These are phyloP conservation scores for Astrothelium subdiscretum DNA, from an alignment of 495 filamentous ascomycete species.

Conservation along the genomic window DNA sequence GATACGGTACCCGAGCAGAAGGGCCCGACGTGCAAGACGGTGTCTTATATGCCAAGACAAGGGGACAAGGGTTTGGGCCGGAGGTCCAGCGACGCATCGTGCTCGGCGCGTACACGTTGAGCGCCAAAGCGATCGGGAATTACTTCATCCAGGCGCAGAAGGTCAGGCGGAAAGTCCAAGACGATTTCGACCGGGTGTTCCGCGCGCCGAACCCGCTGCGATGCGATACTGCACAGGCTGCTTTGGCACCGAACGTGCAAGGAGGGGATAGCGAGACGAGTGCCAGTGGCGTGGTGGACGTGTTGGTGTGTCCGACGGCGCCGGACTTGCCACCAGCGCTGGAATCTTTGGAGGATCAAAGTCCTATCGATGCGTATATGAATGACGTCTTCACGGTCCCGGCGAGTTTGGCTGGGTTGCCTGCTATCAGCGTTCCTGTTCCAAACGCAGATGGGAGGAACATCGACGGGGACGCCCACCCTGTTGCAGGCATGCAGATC, in stretches of 20 bases:
- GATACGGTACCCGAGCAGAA: slow-evolving; percentile 55
- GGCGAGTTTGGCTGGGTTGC: slow-evolving; percentile 82
- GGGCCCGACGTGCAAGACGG: slow-evolving; percentile 16
- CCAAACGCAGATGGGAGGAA: slow-evolving; percentile 24
- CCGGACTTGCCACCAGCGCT: slow-evolving; percentile 63
- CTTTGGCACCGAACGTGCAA: neutral
- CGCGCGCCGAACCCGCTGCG: slow-evolving; percentile 51
- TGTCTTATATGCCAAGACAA: slow-evolving; percentile 58
- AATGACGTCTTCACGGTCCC: slow-evolving; percentile 96
- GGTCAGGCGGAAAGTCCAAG: slow-evolving; percentile 69
- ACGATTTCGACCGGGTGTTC: slow-evolving; percentile 78
- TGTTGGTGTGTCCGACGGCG: slow-evolving; percentile 79
- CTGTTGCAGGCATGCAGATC: slow-evolving; percentile 62
- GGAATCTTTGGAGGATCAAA: slow-evolving; percentile 29
- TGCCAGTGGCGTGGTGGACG: slow-evolving; percentile 55
- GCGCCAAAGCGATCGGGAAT: slow-evolving; percentile 84
- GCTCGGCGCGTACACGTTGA: slow-evolving; percentile 81
- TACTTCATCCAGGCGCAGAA: slow-evolving; percentile 93
- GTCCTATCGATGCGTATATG: slow-evolving; percentile 54
- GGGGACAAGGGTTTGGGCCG: slow-evolving; percentile 61
- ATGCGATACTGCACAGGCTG: no score
- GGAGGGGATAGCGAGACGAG: slow-evolving; percentile 16
- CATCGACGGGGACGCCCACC: neutral
- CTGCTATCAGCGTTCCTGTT: slow-evolving; percentile 76
- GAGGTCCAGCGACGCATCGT: slow-evolving; percentile 82